Evolutionary conservation across 805 yeast genomes (phyloP), one percentile per base, ranked within the genome.

Genomic region (Metschnikowia lachancei): DNA sequence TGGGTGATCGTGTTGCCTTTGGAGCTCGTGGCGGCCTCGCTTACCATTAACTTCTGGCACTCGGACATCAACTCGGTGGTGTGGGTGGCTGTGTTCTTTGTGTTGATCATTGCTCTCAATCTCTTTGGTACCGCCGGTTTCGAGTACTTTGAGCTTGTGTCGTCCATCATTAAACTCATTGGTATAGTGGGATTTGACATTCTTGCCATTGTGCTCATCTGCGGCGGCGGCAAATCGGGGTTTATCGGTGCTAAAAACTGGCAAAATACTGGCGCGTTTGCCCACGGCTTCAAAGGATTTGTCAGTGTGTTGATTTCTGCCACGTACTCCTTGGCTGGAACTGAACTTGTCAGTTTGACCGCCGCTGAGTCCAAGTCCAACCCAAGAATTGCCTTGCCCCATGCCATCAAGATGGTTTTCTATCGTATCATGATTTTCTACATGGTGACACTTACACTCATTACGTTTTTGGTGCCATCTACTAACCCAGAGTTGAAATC

Each of bases 1-100:
- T 71, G 75, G 75, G 69, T 69, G n/a, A 59, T 71, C 24, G 75
- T 71, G 28, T 55, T 69, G 46, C 75, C 76, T 2, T 58, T 70
- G 39, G 76, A 71, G 52, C 59, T 71, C 40, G 75, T 70, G 42
- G 76, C 76, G 1, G 60, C 69, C 16, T 67, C 75, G 20, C 56
- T 71, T 46, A 65, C 74, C 29, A 70, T 71, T 41, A 60, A 66
- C 31, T 70, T 66, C 50, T 71, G 76, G 76, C 57, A 65, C 5
- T 63, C 68, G 9, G 38, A 55, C 47, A 66, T 71, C 45, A 70
- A 70, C 50, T 61, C 68, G 2, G 75, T 66, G 36, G 74, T 57
- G n/a, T 70, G 74, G 74, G 64, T 70, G 19, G 69, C 70, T 3
- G 53, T 70, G 1, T 70, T 70, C 51, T 69, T 65, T 44, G 72